Percentiles rank a stretch among this genome's conserved stretches.
Conservation (phyloP, 2,329 filamentous ascomycete species). For the Beauveria pseudobassiana region DNA sequence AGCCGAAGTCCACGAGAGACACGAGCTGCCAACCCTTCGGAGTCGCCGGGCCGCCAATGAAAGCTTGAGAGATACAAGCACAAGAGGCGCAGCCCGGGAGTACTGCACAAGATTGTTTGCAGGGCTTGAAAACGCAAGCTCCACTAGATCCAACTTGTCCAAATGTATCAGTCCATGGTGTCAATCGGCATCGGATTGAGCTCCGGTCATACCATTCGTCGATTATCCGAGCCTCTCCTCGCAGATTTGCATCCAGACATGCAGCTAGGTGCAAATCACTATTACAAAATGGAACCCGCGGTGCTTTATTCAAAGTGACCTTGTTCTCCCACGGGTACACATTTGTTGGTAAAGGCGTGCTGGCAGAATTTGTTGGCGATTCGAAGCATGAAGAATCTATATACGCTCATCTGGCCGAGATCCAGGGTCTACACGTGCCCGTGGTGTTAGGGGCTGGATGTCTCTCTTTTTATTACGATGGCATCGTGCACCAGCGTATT, state of each 20-base stretch:
- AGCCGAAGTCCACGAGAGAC: constrained; percentile 18
- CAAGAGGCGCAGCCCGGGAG: background rate
- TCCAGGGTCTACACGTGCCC: background rate
- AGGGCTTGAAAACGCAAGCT: background rate
- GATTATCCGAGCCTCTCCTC: background rate
- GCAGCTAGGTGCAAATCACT: background rate
- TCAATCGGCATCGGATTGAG: background rate
- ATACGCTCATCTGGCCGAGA: background rate
- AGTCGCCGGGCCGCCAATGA: background rate
- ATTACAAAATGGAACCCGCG: background rate
- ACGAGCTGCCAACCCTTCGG: background rate
- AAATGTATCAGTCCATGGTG: background rate
- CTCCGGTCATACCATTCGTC: background rate
- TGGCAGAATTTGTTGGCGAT: background rate
- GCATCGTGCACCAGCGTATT: background rate
- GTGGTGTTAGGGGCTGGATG: background rate
- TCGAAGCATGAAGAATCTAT: background rate
- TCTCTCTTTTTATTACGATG: background rate
- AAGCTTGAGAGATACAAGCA: no score
- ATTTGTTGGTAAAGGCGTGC: background rate
- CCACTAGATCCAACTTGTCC: background rate
- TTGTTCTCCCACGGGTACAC: background rate
- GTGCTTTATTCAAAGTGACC: background rate
- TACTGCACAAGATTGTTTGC: background rate
- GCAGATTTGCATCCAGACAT: background rate